These are phyloP conservation scores for Aspergillus puulaauensis DNA, from an alignment of 2,329 filamentous ascomycete species.

Conservation along the genomic window DNA sequence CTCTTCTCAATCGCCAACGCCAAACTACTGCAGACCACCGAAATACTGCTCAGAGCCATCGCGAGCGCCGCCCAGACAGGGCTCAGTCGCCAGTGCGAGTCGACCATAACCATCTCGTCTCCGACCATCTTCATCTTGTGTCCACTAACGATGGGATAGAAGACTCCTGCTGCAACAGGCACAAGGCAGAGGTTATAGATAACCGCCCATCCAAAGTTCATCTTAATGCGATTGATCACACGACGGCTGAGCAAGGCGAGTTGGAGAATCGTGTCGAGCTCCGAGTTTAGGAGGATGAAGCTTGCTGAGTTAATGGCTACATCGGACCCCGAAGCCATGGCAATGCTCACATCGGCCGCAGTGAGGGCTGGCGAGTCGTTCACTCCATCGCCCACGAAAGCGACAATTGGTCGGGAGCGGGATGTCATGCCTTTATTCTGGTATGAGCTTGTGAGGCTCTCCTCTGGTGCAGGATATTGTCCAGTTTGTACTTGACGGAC, in stretches of 20 bases:
- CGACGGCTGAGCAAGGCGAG: slow-evolving; percentile 68
- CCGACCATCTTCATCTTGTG: slow-evolving; percentile 31
- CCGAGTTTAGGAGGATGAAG: slow-evolving; percentile 75
- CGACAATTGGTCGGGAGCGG: slow-evolving; percentile 60
- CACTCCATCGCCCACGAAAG: slow-evolving; percentile 84
- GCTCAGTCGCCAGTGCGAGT: slow-evolving; percentile 46
- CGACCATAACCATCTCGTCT: slow-evolving; percentile 32
- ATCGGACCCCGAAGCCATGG: slow-evolving; percentile 76
- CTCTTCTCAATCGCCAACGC: slow-evolving; percentile 57
- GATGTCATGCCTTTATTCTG: slow-evolving; percentile 11
- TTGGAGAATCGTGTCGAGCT: slow-evolving; percentile 68
- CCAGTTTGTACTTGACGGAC: slow-evolving; percentile 38
- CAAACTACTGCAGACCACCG: slow-evolving; percentile 80
- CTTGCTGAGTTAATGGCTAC: slow-evolving; percentile 79
- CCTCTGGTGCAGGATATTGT: neutral
- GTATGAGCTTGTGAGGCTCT: neutral
- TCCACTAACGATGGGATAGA: slow-evolving; percentile 61
- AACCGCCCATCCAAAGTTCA: slow-evolving; percentile 85
- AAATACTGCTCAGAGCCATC: slow-evolving; percentile 90
- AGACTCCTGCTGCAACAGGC: slow-evolving; percentile 75
- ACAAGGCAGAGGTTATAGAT: slow-evolving; percentile 78
- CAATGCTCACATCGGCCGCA: slow-evolving; percentile 78
- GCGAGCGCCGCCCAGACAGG: slow-evolving; percentile 79
- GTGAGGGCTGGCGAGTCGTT: slow-evolving; percentile 82
- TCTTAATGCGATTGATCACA: slow-evolving; percentile 74